A percentile compares a stretch with the other conserved stretches of the same genome.
Evolutionary conservation across 2,329 filamentous ascomycete species (phyloP).

Genomic region (Paraphaeosphaeria sporulosa): DNA sequence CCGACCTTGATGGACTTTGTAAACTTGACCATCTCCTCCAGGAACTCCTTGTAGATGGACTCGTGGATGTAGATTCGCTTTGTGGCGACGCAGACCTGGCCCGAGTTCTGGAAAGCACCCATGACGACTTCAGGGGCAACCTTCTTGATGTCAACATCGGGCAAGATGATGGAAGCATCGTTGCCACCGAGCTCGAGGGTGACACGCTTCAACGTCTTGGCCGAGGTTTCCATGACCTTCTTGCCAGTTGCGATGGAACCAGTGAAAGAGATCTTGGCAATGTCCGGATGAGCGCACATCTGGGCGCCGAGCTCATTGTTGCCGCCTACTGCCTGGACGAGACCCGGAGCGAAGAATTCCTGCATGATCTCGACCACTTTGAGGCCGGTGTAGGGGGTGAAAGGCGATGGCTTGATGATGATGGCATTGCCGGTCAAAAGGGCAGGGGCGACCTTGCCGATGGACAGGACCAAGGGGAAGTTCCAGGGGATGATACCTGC

Average conservation of each 20-base stretch:
- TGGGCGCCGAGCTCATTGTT: constrained; percentile 67
- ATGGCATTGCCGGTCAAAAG: constrained; percentile 64
- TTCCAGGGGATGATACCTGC: constrained; percentile 54
- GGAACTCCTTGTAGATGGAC: constrained; percentile 48
- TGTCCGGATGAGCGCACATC: constrained; percentile 66
- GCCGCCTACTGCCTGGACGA: constrained; percentile 68
- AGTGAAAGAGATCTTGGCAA: constrained; percentile 71
- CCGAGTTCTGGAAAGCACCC: constrained; percentile 64
- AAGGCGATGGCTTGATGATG: constrained; percentile 65
- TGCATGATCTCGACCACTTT: constrained; percentile 68
- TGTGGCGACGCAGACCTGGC: constrained; percentile 55
- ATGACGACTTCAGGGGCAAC: constrained; percentile 59
- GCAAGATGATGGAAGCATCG: constrained; percentile 66
- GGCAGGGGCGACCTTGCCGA: constrained; percentile 64
- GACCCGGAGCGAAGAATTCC: constrained; percentile 66
- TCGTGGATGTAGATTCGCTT: constrained; percentile 50
- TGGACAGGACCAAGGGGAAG: constrained; percentile 61
- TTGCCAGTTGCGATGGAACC: constrained; percentile 68
- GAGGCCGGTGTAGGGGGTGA: constrained; percentile 65
- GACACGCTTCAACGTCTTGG: constrained; percentile 66
- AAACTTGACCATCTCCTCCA: constrained; percentile 53
- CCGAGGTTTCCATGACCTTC: constrained; percentile 65
- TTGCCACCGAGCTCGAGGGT: constrained; percentile 70
- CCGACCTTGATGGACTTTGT: constrained; percentile 54
- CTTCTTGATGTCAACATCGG: constrained; percentile 64